phyloP scores from a whole-genome alignment of 2,329 filamentous ascomycete species.

The Chaetomium strumarium region DNA sequence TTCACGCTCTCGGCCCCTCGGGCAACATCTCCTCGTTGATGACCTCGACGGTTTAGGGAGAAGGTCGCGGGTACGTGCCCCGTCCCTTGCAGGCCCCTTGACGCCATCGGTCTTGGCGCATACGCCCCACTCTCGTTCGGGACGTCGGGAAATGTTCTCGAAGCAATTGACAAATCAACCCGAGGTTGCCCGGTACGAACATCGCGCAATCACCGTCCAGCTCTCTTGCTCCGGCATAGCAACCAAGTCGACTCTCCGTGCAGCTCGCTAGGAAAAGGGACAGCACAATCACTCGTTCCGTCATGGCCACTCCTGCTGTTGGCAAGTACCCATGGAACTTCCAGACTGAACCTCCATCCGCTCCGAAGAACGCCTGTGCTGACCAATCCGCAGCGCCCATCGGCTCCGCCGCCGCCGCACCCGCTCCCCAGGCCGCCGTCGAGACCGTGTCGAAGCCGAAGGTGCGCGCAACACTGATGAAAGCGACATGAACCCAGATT shows the following conservation, averaged over 20 bases:
- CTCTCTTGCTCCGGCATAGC: not conserved
- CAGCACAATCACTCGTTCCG: constrained; percentile 10
- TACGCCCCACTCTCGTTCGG: not conserved
- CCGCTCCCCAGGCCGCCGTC: constrained; percentile 4
- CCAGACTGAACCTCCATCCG: not conserved
- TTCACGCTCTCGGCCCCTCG: no score
- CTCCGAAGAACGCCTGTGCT: no score
- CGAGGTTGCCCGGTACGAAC: not conserved
- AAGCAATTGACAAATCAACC: constrained; percentile 21
- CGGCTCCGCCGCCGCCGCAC: constrained; percentile 9
- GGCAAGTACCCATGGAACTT: constrained; percentile 25
- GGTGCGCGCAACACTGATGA: no score
- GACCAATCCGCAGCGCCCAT: constrained; percentile 14
- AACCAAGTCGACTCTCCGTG: not conserved
- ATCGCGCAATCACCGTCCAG: not conserved
- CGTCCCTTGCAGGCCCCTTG: not conserved
- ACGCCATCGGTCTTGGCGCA: constrained; percentile 10
- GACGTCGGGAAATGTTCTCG: constrained; percentile 9
- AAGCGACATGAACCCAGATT: no score
- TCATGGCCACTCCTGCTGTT: constrained; percentile 29
- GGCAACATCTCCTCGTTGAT: constrained; percentile 4
- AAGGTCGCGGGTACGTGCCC: not conserved
- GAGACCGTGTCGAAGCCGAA: constrained; percentile 34
- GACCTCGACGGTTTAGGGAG: constrained; percentile 8
- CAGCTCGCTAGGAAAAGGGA: not conserved